Conservation (phyloP, 495 filamentous ascomycete genomes). For the Penicillium cataractarum region DNA sequence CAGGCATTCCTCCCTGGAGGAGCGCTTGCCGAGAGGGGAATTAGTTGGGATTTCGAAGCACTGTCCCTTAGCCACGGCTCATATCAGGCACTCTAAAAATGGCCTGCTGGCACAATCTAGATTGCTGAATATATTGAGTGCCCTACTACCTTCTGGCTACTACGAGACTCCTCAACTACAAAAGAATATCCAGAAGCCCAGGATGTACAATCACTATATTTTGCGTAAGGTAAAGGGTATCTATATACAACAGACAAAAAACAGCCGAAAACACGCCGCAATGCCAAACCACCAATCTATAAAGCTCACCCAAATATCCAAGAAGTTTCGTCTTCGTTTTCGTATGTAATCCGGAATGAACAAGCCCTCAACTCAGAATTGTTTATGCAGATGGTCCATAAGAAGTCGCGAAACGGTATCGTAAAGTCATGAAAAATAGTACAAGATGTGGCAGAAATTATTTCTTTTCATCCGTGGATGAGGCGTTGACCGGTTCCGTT, state of each 20-base stretch:
- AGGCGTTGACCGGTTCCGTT: background rate
- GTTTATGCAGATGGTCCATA: background rate
- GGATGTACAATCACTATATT: background rate
- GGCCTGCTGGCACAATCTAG: no score
- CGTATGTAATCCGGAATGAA: slow-evolving; percentile 8
- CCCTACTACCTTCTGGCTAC: no score
- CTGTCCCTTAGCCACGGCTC: no score
- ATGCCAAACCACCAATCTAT: slow-evolving; percentile 1
- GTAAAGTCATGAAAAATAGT: slow-evolving; percentile 18
- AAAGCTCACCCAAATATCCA: background rate
- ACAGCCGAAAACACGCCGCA: background rate
- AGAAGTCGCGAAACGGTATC: slow-evolving; percentile 6
- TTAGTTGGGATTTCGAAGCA: background rate
- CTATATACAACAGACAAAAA: slow-evolving; percentile 6
- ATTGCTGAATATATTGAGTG: no score
- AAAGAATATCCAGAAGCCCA: background rate
- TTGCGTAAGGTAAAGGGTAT: slow-evolving; percentile 11
- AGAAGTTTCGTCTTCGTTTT: background rate
- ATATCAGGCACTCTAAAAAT: no score
- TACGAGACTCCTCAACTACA: no score
- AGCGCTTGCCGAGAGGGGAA: slow-evolving; percentile 18
- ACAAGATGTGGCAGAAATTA: background rate
- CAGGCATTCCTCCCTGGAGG: slow-evolving; percentile 33
- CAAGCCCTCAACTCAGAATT: background rate
- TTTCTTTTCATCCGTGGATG: background rate